Percentiles rank a stretch among this genome's conserved stretches.
These are phyloP conservation scores for Haplographium delicatum DNA, from an alignment of 495 filamentous ascomycete species.

Conservation along the genomic window DNA sequence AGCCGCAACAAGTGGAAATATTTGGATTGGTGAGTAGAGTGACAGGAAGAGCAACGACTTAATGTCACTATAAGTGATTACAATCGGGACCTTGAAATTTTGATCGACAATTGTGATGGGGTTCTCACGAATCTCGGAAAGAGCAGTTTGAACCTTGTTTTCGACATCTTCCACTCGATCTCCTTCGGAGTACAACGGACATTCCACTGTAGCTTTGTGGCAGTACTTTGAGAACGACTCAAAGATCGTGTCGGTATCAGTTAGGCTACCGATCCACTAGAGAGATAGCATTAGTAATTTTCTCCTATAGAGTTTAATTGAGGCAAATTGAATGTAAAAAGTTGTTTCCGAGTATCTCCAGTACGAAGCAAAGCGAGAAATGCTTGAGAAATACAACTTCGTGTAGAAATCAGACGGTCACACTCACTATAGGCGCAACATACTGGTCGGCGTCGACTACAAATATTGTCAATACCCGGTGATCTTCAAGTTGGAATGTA, in stretches of 20 bases:
- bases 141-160: conserved; percentile 33
- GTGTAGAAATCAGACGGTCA: no score
- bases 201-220: conserved; percentile 26
- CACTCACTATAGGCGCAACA: no score
- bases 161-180: conserved; percentile 38
- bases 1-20: conserved; percentile 29
- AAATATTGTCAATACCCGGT: no score
- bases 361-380: no score
- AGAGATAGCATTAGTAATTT: no score
- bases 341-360: no score
- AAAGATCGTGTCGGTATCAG: conserved; percentile 37
- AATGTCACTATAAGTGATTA: conserved; percentile 30
- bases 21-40: conserved; percentile 31
- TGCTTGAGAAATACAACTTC: no score
- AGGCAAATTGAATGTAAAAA: no score
- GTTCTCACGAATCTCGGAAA: conserved; percentile 35
- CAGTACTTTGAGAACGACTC: conserved; percentile 36
- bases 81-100: conserved; percentile 27
- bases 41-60: conserved; percentile 30
- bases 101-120: conserved; percentile 42
- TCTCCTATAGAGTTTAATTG: no score
- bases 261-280: conserved; percentile 24
- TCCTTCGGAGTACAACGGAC: conserved; percentile 31
- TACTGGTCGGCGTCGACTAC: conserved; percentile 47
- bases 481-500: no score